Evolutionary conservation across 306 rosid species (phyloP).

Genomic region (Geum urbanum): DNA sequence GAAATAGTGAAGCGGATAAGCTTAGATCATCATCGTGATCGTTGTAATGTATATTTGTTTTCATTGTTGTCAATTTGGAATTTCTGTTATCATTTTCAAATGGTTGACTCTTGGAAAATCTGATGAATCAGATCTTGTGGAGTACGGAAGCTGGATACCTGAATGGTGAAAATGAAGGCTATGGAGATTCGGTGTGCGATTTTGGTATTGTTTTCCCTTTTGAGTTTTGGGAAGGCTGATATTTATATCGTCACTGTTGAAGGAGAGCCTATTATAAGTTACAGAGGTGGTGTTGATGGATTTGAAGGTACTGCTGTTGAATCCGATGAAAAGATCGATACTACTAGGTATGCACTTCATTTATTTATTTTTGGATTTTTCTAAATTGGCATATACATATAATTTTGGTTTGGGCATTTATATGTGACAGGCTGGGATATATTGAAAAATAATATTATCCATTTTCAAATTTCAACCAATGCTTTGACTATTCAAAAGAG

Average conservation of each 20-base stretch:
- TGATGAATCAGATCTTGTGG: conserved; percentile 52
- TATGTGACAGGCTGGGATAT: not conserved
- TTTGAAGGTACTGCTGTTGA: conserved; percentile 97
- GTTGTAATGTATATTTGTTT: not conserved
- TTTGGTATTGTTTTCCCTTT: conserved; percentile 34
- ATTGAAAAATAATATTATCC: not conserved
- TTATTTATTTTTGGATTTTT: not conserved
- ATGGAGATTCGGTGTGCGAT: conserved; percentile 32
- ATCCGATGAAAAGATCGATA: conserved; percentile 80
- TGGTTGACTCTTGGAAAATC: conserved; percentile 15
- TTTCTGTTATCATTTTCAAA: conserved; percentile 6
- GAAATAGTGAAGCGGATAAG: not conserved
- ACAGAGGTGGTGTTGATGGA: conserved; percentile 74
- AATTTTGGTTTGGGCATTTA: not conserved
- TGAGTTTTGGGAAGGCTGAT: conserved; percentile 52
- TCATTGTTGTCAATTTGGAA: conserved; percentile 8
- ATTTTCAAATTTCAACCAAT: conserved; percentile 17
- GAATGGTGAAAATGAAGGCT: conserved; percentile 42
- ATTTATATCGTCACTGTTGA: conserved; percentile 79
- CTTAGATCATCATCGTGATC: not conserved
- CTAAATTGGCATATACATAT: not conserved
- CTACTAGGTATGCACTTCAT: conserved; percentile 58
- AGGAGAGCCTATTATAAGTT: conserved; percentile 94
- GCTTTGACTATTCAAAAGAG: conserved; percentile 10
- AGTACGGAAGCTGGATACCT: conserved; percentile 32